A percentile compares a stretch with the other conserved stretches of the same genome.
phyloP scores from a whole-genome alignment of 139 green algal species.

The Chlorella sp. region DNA sequence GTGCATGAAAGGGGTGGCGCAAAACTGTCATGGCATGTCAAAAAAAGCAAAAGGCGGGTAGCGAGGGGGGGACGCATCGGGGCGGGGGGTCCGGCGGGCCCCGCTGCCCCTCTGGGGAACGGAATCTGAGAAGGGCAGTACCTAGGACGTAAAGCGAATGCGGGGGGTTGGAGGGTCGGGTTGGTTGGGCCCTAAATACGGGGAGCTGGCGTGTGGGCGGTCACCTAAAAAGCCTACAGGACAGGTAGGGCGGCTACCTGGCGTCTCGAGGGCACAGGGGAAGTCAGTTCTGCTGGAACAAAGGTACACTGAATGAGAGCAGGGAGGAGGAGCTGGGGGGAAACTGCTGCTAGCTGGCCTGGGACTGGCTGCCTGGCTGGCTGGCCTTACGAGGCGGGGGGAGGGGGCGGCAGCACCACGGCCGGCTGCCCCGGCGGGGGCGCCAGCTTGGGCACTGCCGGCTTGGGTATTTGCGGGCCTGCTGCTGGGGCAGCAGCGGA shows the following conservation, averaged over 20 bases:
- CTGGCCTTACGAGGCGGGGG: not conserved
- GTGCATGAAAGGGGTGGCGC: not conserved
- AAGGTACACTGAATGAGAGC: not conserved
- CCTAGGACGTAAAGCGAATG: too few species aligned
- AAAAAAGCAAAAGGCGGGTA: too few species aligned
- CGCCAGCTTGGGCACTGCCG: not conserved
- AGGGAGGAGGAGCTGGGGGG: not conserved
- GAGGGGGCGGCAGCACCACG: not conserved
- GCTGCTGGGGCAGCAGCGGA: not conserved
- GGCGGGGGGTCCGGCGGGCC: too few species aligned
- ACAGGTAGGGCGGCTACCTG: not conserved
- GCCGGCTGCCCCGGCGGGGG: not conserved
- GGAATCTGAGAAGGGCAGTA: too few species aligned
- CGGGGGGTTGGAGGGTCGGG: too few species aligned
- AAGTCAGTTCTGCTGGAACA: slow-evolving; percentile 4
- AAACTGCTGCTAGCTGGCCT: not conserved
- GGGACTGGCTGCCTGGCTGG: not conserved
- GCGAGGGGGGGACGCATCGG: too few species aligned
- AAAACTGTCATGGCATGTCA: not conserved
- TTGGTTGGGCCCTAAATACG: too few species aligned
- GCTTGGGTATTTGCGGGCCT: not conserved
- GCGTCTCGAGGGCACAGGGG: not conserved
- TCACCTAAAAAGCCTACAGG: too few species aligned
- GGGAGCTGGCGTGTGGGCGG: too few species aligned
- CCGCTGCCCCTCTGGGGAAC: too few species aligned